A percentile compares a stretch with the other conserved stretches of the same genome.
Evolutionary conservation across 2,329 filamentous ascomycete genomes (phyloP).

Genomic region (Celoporthe dispersa): DNA sequence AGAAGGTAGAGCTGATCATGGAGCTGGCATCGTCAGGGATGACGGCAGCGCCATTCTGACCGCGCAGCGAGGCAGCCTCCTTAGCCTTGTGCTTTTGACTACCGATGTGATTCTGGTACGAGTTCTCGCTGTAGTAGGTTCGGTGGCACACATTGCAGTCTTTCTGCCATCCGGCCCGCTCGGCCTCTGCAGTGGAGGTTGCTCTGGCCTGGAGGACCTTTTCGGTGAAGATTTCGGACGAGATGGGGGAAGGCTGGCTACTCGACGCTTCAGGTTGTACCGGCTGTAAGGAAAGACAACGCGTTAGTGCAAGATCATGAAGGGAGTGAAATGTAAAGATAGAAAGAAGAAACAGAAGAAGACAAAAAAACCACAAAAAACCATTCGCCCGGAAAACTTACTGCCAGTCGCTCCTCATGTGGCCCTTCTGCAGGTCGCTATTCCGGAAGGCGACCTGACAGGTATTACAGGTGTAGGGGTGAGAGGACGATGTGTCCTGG

Average conservation of each 20-base stretch:
- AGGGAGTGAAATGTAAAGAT: too few relatives aligned
- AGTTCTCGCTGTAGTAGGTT: constrained; percentile 96
- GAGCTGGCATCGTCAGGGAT: constrained; percentile 75
- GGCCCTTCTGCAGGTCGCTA: constrained; percentile 87
- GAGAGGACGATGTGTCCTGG: constrained; percentile 53
- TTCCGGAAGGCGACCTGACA: constrained; percentile 96
- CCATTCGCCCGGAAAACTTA: constrained; percentile 53
- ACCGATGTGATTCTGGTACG: constrained; percentile 87
- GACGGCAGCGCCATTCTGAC: constrained; percentile 40
- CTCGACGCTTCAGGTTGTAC: constrained; percentile 94
- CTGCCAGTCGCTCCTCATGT: constrained; percentile 99
- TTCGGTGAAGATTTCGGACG: constrained; percentile 91
- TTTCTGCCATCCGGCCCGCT: constrained; percentile 87
- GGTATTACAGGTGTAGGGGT: constrained; percentile 97
- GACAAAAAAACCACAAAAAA: constrained; percentile 6
- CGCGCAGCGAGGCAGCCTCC: constrained; percentile 53
- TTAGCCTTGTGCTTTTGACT: constrained; percentile 87
- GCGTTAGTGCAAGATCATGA: not conserved
- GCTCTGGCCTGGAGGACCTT: constrained; percentile 94
- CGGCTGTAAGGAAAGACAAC: constrained; percentile 57
- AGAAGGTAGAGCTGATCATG: constrained; percentile 89
- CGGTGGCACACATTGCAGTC: constrained; percentile 82
- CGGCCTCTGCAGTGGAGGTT: constrained; percentile 79
- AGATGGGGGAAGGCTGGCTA: constrained; percentile 90
- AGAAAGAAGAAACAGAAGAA: too few relatives aligned